Base-by-base conservation (phyloP, 1,139 yeast species). In the Lizanozyma gosingica region DNA sequence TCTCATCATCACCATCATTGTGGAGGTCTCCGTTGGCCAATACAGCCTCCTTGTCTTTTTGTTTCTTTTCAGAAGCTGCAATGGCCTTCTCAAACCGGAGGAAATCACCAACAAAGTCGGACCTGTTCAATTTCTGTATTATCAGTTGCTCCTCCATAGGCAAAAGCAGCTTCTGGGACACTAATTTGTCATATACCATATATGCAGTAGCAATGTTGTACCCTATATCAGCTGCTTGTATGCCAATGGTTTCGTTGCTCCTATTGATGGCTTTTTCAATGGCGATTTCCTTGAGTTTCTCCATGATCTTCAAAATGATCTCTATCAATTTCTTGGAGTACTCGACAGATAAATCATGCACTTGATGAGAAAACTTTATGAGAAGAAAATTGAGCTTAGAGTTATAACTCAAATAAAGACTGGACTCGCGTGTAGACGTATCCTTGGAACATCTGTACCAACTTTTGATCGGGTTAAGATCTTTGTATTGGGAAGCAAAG, bases 81-180 rank as follows among this genome's bases (percentile, higher is more conserved):
- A 46, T 43, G 22, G 46, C 50, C 15, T 50, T 53, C 27, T 55
- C 56, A 41, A 57, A 60, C 43, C 62, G 56, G 35, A 59, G 52
- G 44, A 63, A 64, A 37, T 65, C 69, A 14, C 52, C 52, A 15
- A 59, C 46, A 41, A 65, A 65, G 17, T 56, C 63, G n/a, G 56
- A 60, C 38, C 59, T 60, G 36, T 46, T 46, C 41, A 65, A 50
- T 18, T 40, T 39, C 32, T 48, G 49, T 15, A 62, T 47, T 22
- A 57, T 49, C 29, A 43, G 42, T 40, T 53, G 57, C 34, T 57
- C 43, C 8, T 55, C 60, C 11, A 49, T 52, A 6, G 53, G 48
- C 35, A 50, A 53, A 39, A 46, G 41, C 27, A 52, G 54, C 40
- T 46, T 38, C 9, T 50, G 47, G 9, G 50, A 40, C 15, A 48